phyloP scores from a whole-genome alignment of 345 rosid genomes.

The Excoecaria cochinchinensis region DNA sequence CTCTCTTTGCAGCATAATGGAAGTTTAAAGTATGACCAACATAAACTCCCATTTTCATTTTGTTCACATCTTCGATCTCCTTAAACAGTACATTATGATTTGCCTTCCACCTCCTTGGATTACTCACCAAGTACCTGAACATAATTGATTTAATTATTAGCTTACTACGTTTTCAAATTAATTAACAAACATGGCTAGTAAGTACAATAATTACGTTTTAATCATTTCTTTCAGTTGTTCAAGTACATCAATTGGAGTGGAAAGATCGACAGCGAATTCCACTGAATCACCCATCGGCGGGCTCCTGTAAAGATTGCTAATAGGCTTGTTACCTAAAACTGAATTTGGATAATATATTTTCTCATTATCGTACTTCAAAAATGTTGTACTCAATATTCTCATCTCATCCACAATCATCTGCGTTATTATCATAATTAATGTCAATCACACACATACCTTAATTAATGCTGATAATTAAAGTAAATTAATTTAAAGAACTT shows the following conservation, averaged over 20 bases:
- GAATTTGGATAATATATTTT: slow-evolving; percentile 25
- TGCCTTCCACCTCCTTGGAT: slow-evolving; percentile 56
- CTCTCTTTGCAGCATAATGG: not conserved
- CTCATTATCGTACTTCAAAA: slow-evolving; percentile 18
- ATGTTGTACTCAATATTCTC: slow-evolving; percentile 20
- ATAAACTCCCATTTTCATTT: slow-evolving; percentile 56
- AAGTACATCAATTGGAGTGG: slow-evolving; percentile 13
- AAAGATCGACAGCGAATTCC: slow-evolving; percentile 19
- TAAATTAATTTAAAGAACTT: not conserved
- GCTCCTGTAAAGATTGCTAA: slow-evolving; percentile 31
- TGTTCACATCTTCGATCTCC: slow-evolving; percentile 71
- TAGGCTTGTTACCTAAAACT: slow-evolving; percentile 22
- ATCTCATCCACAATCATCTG: slow-evolving; percentile 29
- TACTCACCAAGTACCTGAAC: slow-evolving; percentile 63
- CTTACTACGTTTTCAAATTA: too few relatives aligned
- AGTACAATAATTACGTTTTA: slow-evolving; percentile 6
- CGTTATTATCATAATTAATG: too few relatives aligned
- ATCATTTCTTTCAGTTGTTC: slow-evolving; percentile 3
- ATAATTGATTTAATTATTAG: not conserved
- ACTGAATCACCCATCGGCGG: slow-evolving; percentile 23
- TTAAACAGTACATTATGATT: slow-evolving; percentile 46
- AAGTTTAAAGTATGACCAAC: slow-evolving; percentile 59
- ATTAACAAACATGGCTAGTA: too few relatives aligned
- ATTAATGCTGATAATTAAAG: too few relatives aligned
- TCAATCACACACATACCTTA: too few relatives aligned